These are phyloP conservation scores for Apiotrichum gamsii DNA, from an alignment of 1,284 basidiomycete species.

Conservation along the genomic window DNA sequence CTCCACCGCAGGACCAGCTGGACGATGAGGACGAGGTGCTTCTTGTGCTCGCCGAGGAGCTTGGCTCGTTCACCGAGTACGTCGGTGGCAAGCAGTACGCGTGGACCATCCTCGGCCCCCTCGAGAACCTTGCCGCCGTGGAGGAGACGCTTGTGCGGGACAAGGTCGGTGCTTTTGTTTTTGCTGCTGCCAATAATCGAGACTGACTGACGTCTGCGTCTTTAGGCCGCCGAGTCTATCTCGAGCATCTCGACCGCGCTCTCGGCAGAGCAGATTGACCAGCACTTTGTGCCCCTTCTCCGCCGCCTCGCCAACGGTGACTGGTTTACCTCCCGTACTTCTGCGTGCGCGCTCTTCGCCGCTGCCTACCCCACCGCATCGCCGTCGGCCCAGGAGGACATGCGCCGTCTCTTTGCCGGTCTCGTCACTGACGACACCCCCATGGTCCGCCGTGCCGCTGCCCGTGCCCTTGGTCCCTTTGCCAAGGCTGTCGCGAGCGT, in stretches of 20 bases:
- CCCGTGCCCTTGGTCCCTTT: conserved; percentile 85
- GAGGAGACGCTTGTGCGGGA: conserved; percentile 98
- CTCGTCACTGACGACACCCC: conserved; percentile 94
- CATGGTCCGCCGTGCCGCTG: conserved; percentile 95
- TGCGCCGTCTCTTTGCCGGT: conserved; percentile 76
- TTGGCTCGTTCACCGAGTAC: conserved; percentile 89
- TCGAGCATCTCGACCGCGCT: conserved; percentile 80
- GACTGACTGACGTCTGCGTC: conserved; percentile 11
- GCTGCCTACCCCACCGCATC: conserved; percentile 82
- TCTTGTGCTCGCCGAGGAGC: conserved; percentile 90
- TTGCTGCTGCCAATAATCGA: too few relatives aligned
- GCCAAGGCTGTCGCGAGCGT: conserved; percentile 57
- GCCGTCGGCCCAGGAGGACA: conserved; percentile 71
- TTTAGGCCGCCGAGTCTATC: conserved; percentile 97
- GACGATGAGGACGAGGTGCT: conserved; percentile 99
- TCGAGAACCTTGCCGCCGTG: conserved; percentile 93
- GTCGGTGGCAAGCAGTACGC: conserved; percentile 85
- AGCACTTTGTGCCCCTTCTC: conserved; percentile 85
- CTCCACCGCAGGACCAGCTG: conserved; percentile 74
- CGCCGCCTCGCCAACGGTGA: conserved; percentile 86
- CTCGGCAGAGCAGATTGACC: conserved; percentile 75
- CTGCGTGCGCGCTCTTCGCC: conserved; percentile 88
- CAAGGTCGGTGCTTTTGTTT: conserved; percentile 82
- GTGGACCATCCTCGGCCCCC: conserved; percentile 80
- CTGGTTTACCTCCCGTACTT: conserved; percentile 99